Evolutionary conservation across 2,329 filamentous ascomycete species (phyloP).

Genomic region (Penicillium sp.): DNA sequence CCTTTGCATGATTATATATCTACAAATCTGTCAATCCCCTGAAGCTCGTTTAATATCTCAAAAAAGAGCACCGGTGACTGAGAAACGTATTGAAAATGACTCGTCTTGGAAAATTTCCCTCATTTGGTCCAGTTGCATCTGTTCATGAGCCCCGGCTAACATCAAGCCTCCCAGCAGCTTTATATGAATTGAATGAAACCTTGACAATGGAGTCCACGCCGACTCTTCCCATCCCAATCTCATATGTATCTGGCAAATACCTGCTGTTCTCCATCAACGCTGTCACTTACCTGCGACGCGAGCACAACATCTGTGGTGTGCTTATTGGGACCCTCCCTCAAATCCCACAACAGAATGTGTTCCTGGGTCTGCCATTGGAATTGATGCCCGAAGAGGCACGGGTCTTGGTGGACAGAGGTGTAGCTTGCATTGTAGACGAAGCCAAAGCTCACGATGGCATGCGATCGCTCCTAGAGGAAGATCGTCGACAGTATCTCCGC

Average conservation of each 20-base stretch:
- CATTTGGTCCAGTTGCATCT: background rate
- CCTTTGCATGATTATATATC: constrained; percentile 64
- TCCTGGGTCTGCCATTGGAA: constrained; percentile 84
- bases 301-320: constrained; percentile 82
- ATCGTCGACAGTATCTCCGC: constrained; percentile 64
- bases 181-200: constrained; percentile 14
- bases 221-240: constrained; percentile 72
- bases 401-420: constrained; percentile 73
- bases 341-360: constrained; percentile 91
- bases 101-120: constrained; percentile 14
- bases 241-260: constrained; percentile 76
- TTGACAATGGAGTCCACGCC: constrained; percentile 38
- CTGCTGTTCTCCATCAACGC: constrained; percentile 85
- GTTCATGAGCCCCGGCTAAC: constrained; percentile 28
- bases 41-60: constrained; percentile 54
- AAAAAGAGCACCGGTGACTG: constrained; percentile 45
- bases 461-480: constrained; percentile 57
- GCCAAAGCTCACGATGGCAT: constrained; percentile 69
- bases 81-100: constrained; percentile 45
- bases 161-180: constrained; percentile 22
- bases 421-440: constrained; percentile 82
- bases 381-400: constrained; percentile 88
- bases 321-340: constrained; percentile 87
- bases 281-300: constrained; percentile 74
- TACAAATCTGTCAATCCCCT: constrained; percentile 83